Evolutionary conservation across 2,329 filamentous ascomycete genomes (phyloP).

Genomic region (Fusarium sp.): DNA sequence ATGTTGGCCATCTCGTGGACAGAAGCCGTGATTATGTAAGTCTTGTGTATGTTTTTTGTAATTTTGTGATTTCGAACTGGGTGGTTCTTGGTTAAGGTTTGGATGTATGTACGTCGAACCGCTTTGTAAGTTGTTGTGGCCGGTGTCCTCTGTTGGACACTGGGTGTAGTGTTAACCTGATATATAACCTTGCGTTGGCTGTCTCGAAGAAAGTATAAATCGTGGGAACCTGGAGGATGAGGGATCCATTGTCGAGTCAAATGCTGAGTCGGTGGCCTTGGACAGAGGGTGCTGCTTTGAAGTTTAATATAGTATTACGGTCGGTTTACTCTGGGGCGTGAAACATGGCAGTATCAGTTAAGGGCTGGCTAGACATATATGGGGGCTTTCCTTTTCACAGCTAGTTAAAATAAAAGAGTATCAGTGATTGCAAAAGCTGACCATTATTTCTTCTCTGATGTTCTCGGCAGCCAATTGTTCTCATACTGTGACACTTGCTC

Average conservation of each 20-base stretch:
- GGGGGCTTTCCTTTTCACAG: rapidly evolving
- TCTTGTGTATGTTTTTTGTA: neutral
- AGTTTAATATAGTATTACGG: neutral
- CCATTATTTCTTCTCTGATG: neutral
- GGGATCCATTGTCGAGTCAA: neutral
- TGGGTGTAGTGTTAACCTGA: neutral
- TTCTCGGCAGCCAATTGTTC: no score
- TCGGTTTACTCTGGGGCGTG: rapidly evolving
- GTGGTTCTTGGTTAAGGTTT: neutral
- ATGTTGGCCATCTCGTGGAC: neutral
- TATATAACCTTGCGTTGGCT: neutral
- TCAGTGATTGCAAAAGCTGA: neutral
- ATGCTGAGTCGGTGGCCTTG: neutral
- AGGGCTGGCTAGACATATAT: neutral
- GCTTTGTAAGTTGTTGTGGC: neutral
- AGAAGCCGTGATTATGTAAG: neutral
- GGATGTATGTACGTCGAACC: neutral
- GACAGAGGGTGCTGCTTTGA: neutral
- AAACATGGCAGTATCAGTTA: rapidly evolving
- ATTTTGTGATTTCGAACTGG: neutral
- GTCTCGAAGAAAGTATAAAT: neutral
- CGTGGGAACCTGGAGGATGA: rapidly evolving
- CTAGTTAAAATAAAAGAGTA: neutral
- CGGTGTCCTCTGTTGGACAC: neutral
- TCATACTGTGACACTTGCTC: no score